Conservation (phyloP, 164 flowering plant genomes). For the Magnolia sinica region DNA sequence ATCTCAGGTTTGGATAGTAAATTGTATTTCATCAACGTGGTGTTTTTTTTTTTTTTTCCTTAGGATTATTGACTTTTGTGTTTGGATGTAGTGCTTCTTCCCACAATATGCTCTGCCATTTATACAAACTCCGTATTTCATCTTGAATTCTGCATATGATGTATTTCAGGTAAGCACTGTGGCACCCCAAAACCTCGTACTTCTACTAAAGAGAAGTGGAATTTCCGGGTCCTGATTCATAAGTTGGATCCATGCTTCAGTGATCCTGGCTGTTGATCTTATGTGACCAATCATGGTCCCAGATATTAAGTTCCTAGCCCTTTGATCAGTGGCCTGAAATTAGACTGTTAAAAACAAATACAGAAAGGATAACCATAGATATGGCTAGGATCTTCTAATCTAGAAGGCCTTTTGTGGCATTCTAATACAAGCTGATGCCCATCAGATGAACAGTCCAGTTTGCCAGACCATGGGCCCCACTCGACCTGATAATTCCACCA, state of each 20-base stretch:
- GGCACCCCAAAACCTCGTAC: neutral
- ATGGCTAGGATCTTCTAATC: neutral
- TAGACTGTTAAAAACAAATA: neutral
- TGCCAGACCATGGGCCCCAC: neutral
- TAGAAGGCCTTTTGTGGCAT: no score
- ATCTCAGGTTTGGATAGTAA: constrained; percentile 39
- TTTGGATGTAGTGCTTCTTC: constrained; percentile 74
- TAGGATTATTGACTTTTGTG: neutral
- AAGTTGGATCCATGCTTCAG: neutral
- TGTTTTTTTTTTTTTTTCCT: neutral
- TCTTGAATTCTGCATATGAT: constrained; percentile 90
- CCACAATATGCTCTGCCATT: constrained; percentile 68
- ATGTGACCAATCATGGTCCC: neutral
- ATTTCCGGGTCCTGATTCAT: neutral
- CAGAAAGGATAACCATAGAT: neutral
- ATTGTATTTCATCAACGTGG: neutral
- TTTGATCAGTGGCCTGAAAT: neutral
- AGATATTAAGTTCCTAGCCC: neutral
- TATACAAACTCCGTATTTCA: constrained; percentile 69
- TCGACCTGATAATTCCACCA: no score
- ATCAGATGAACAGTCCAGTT: neutral
- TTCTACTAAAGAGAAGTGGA: neutral
- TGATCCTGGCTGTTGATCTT: neutral
- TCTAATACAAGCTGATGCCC: neutral
- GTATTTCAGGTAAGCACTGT: neutral